These are phyloP conservation scores for Pilaira anomala DNA, from an alignment of 192 early-diverging fungal genomes.

Conservation along the genomic window DNA sequence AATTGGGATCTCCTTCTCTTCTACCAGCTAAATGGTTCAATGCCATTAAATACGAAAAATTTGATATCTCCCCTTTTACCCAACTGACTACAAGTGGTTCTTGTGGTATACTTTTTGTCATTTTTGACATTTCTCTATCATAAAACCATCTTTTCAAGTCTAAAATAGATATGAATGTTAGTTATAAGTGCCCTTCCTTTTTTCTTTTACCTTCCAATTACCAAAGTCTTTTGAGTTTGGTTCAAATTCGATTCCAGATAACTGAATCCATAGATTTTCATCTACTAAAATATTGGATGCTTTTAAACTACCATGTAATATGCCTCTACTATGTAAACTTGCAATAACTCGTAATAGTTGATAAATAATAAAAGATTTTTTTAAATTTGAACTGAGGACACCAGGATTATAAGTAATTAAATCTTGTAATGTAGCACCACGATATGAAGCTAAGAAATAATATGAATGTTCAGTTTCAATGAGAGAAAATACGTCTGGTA, in stretches of 20 bases:
- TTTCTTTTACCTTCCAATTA: not conserved
- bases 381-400: conserved; percentile 53
- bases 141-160: conserved; percentile 4
- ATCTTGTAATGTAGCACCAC: conserved; percentile 53
- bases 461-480: conserved; percentile 50
- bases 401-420: conserved; percentile 57
- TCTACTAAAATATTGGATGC: conserved; percentile 56
- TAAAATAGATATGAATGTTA: not conserved
- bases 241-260: conserved; percentile 52
- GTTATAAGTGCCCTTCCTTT: not conserved
- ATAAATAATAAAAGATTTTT: conserved; percentile 59
- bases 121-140: not conserved
- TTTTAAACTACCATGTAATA: conserved; percentile 55
- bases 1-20: conserved; percentile 59
- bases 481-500: conserved; percentile 46
- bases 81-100: conserved; percentile 59
- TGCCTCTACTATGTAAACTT: conserved; percentile 50
- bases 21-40: conserved; percentile 84
- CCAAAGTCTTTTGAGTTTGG: conserved; percentile 12
- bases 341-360: conserved; percentile 52
- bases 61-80: conserved; percentile 81
- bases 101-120: conserved; percentile 33
- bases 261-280: conserved; percentile 56
- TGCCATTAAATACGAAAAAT: conserved; percentile 92
- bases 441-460: conserved; percentile 52